Evolutionary conservation across 2,329 filamentous ascomycete genomes (phyloP), one percentile per base, ranked within the genome.

Genomic region (Penicillium brasilianum): DNA sequence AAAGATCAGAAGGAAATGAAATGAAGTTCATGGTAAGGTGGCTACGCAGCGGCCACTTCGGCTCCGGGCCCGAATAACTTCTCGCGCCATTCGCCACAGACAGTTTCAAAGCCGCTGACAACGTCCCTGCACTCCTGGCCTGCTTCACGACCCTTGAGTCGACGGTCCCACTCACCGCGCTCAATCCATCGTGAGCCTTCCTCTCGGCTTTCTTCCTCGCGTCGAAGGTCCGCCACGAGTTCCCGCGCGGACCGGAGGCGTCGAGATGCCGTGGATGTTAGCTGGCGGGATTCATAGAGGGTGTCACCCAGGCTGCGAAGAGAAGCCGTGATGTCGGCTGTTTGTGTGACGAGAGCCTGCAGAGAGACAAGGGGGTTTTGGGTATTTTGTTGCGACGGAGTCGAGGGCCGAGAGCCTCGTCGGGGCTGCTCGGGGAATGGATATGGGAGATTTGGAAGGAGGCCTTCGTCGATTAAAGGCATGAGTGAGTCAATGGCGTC

Each of bases 211-310:
- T 97, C 92, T 61, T 92, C 88, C 71, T 98, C 95, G 60, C 87
- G 86, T 65, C 89, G 86, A 81, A 97, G 89, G 70, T 97, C 94
- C 1, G 88, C 87, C 1, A 98, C 89, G 62, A 96, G 87, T 74
- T 96, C 93, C 69, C 90, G 91, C 7, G 92, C 93, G 37, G 88
- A 91, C 68, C 90, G 89, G 55, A 99, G 81, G 48, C 92, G 86
- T 58, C 95, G 84, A 2, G 90, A 88, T 1, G 94, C 95, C 10
- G 90, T 90, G 3, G 88, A 90, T 0, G 92, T 95, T 1, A 91
- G 90, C 77, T 98, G 94, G 13, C 92, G 88, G 34, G 90, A 93
- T 89, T 98, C 97, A 77, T 98, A 94, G 36, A 99, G 83, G 3
- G 92, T 93, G 75, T 99, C 95, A 7, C 91, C 92, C 4, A 99